Evolutionary conservation across 2,329 filamentous ascomycete genomes (phyloP), one percentile per base, ranked within the genome.

Genomic region (Penicillium sp.): DNA sequence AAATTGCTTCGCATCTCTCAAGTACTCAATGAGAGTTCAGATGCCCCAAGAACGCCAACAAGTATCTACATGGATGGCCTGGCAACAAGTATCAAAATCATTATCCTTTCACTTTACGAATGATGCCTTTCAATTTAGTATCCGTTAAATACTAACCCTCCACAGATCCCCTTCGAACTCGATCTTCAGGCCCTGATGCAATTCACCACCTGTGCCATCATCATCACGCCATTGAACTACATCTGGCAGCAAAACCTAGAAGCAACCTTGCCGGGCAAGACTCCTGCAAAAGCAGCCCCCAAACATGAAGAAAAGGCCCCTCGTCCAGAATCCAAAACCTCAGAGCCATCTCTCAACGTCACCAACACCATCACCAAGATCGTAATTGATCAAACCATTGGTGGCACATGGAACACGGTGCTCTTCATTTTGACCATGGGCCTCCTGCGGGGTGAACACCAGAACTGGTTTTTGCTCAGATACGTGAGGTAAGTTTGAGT

Each of bases 221-320:
- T 86, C 43, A 81, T 81, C 4, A 79, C 83, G 1, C 85, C 85
- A 6, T 80, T 84, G 52, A 85, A 85, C 62, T 86, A 83, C 65
- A 72, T 83, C 56, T 87, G 85, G 84, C 83, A 87, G 64, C 78
- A 82, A 55, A 78, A 78, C 33, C 78, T 86, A 33, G 84, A 86
- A 70, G 74, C 76, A 22, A 77, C 70, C 10, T 84, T 85, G 56
- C 84, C 84, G 0, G 82, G 81, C 0, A 62, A 33, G 52, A 24
- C 3, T 24, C 33, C 19, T 44, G 22, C 27, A 18, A 47, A 50
- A 6, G n/a, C 22, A 55, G 35, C 47, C 61, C 13, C 65, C 60
- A 27, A 33, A 52, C 53, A 65, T 61, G 40, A 51, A 52, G 19
- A 61, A 64, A 19, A 60, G 61, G 35, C 52, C 52, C 13, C 43